Evolutionary conservation across 257 asterid genomes (phyloP).

Genomic region (Solanum dulcamara): DNA sequence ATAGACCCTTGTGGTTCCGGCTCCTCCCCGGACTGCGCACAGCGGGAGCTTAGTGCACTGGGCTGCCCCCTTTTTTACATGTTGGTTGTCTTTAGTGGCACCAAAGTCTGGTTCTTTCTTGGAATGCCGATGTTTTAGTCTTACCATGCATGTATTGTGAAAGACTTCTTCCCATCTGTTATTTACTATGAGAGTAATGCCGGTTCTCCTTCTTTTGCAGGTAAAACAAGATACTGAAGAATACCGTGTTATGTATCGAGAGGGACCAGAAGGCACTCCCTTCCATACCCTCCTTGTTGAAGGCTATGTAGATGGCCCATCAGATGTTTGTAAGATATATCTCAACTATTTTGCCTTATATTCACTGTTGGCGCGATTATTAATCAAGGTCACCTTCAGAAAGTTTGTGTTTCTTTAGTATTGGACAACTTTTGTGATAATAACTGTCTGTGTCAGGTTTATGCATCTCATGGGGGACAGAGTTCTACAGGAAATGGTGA

Average conservation of each 20-base stretch:
- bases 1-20: not conserved
- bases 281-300: constrained; percentile 73
- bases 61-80: not conserved
- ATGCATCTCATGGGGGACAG: constrained; percentile 72
- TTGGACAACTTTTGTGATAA: not conserved
- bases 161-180: not conserved
- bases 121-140: not conserved
- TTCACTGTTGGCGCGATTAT: not conserved
- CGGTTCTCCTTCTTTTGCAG: constrained; percentile 20
- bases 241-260: constrained; percentile 82
- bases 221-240: constrained; percentile 82
- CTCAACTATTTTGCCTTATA: not conserved
- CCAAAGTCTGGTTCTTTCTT: not conserved
- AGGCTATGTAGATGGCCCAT: constrained; percentile 88
- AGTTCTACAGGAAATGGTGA: constrained; percentile 65
- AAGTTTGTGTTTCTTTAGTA: not conserved
- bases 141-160: not conserved
- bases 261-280: constrained; percentile 88
- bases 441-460: constrained; percentile 36
- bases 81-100: not conserved
- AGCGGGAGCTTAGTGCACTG: not conserved
- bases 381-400: not conserved
- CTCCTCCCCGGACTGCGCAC: not conserved
- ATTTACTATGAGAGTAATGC: not conserved
- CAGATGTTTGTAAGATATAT: constrained; percentile 77